These are phyloP conservation scores for Chalaropsis ovoidea DNA, from an alignment of 2,329 filamentous ascomycete genomes.

Conservation along the genomic window DNA sequence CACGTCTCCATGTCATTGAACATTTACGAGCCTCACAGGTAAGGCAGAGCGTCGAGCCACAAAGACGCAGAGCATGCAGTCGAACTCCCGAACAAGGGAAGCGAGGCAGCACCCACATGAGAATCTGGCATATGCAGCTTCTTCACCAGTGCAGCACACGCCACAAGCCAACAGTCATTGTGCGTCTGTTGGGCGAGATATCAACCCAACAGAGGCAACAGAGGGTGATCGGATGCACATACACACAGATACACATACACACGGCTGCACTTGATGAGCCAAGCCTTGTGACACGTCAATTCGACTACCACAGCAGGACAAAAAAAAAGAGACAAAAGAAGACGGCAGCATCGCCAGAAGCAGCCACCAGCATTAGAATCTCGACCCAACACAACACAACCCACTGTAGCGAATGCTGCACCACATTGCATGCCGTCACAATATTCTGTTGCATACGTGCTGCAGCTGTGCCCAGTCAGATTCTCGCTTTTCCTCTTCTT, in stretches of 20 bases:
- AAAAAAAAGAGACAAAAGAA: background rate
- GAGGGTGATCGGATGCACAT: background rate
- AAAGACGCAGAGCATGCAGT: background rate
- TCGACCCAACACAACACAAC: conserved; percentile 2
- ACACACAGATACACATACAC: background rate
- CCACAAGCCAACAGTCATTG: background rate
- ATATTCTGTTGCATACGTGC: conserved; percentile 6
- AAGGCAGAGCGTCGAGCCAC: background rate
- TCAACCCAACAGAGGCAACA: background rate
- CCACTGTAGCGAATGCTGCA: conserved; percentile 8
- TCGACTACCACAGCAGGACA: background rate
- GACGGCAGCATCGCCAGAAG: background rate
- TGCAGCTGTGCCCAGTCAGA: conserved; percentile 13
- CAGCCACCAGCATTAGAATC: conserved; percentile 6
- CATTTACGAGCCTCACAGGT: background rate
- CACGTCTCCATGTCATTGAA: background rate
- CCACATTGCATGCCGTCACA: conserved; percentile 3
- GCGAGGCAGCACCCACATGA: background rate
- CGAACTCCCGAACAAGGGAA: background rate
- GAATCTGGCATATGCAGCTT: background rate
- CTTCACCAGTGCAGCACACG: background rate
- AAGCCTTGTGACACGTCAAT: conserved; percentile 11
- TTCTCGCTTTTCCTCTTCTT: background rate
- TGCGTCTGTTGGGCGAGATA: background rate
- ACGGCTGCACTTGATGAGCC: background rate